Conservation (phyloP, 768 basidiomycete genomes). For the Clathrus columnatus region DNA sequence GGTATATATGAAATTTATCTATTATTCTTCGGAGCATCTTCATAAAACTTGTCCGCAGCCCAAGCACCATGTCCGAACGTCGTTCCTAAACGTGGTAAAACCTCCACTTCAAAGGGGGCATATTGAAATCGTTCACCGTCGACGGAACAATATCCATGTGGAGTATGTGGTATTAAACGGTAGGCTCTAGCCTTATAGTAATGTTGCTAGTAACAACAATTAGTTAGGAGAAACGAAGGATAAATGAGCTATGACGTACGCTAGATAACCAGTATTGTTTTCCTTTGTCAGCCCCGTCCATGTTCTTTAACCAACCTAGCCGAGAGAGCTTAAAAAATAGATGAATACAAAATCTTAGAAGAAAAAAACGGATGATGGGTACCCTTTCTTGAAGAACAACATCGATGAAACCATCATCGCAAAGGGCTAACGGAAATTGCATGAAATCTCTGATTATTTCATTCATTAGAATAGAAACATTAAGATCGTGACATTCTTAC, state of each 20-base stretch:
- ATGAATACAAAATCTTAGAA: background rate
- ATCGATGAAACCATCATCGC: slow-evolving; percentile 74
- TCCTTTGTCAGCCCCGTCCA: slow-evolving; percentile 58
- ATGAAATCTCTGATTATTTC: slow-evolving; percentile 48
- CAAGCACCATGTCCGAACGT: slow-evolving; percentile 14
- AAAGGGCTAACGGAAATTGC: slow-evolving; percentile 76
- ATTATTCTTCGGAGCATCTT: too few relatives aligned
- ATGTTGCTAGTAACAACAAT: slow-evolving; percentile 37
- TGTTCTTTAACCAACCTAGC: slow-evolving; percentile 38
- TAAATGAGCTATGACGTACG: slow-evolving; percentile 29
- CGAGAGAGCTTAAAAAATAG: slow-evolving; percentile 38
- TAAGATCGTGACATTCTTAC: slow-evolving; percentile 25
- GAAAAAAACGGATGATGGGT: slow-evolving; percentile 20
- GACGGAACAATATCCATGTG: slow-evolving; percentile 51
- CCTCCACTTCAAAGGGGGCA: slow-evolving; percentile 68
- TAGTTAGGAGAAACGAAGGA: background rate
- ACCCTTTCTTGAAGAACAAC: slow-evolving; percentile 58
- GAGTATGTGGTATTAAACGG: slow-evolving; percentile 51
- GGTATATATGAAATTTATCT: background rate
- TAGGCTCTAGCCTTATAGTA: slow-evolving; percentile 72
- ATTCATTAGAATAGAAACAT: background rate
- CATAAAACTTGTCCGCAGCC: background rate
- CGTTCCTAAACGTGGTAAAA: slow-evolving; percentile 48
- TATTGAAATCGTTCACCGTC: slow-evolving; percentile 77
- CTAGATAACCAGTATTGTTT: slow-evolving; percentile 50